Evolutionary conservation across 805 yeast genomes (phyloP), one percentile per base, ranked within the genome.

Genomic region (Yarrowia keelungensis): DNA sequence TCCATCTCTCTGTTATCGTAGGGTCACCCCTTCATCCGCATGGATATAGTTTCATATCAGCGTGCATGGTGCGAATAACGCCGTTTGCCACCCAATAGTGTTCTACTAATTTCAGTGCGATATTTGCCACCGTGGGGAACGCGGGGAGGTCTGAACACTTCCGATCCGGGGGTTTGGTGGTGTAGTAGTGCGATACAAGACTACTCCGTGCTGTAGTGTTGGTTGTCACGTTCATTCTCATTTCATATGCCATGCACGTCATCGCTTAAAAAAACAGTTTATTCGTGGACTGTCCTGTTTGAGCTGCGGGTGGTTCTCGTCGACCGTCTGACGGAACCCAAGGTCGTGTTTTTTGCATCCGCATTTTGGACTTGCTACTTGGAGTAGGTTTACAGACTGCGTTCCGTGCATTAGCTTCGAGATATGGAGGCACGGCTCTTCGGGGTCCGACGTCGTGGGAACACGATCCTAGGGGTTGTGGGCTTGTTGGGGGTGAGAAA

Each of bases 351-450:
- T 26, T 26, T 26, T 26, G 32, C 32, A 26, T 26, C 32, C 32
- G 32, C 15, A 50, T 50, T 54, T 41, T 56, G 47, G n/a, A 56
- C 62, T 41, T 56, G 62, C 62, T 56, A 11, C 39, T 56, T 56
- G 62, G 39, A 56, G 62, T 56, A 56, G 38, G 62, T 56, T 56
- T 56, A 15, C 15, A n/a, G 22, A 8, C 26, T 56, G 62, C 62
- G 10, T 53, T 53, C 59, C 45, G 45, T 53, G 45, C 59, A 53
- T 53, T 39, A 53, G 45, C 59, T 53, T 53, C 59, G 26, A 26
- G 62, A 56, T 56, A 56, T 56, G 62, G 15, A 53, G 22, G 47
- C 62, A 56, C 62, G 62, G 62, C 62, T 56, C 62, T 56, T 56
- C 62, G 62, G 62, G 32, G 47, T 56, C 62, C 62, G 46, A 41